Percentiles rank a stretch among this genome's conserved stretches.
Conservation (phyloP, 2,329 filamentous ascomycete species). For the Pseudomassariella vexata region DNA sequence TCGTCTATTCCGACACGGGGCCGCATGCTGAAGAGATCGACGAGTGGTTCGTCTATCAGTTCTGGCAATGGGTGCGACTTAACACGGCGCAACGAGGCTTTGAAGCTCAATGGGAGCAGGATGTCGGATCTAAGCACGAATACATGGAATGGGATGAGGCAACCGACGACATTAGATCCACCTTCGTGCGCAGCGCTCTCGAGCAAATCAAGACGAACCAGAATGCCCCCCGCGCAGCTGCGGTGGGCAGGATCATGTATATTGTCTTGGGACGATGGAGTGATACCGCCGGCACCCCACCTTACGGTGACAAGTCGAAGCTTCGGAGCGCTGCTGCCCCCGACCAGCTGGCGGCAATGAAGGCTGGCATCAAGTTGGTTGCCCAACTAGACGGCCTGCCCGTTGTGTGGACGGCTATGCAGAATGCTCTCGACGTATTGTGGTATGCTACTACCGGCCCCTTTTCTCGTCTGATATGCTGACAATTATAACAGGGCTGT, state of each 20-base stretch:
- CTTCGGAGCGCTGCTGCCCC: conserved; percentile 42
- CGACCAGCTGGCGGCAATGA: conserved; percentile 56
- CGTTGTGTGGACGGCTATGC: conserved; percentile 45
- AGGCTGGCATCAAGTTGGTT: conserved; percentile 45
- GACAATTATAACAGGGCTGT: conserved; percentile 15
- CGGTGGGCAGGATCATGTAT: conserved; percentile 53
- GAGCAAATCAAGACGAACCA: conserved; percentile 38
- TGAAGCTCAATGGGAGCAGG: conserved; percentile 65
- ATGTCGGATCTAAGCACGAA: conserved; percentile 33
- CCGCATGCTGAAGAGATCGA: conserved; percentile 83
- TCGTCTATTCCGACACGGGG: conserved; percentile 69
- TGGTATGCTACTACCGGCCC: conserved; percentile 36
- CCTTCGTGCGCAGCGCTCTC: conserved; percentile 54
- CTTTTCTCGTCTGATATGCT: conserved; percentile 22
- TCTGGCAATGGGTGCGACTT: conserved; percentile 77
- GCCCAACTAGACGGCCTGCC: conserved; percentile 44
- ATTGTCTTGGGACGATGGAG: conserved; percentile 66
- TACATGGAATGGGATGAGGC: conserved; percentile 61
- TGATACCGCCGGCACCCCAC: conserved; percentile 50
- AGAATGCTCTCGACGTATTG: conserved; percentile 43
- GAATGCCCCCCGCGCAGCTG: conserved; percentile 41
- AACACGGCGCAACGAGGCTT: conserved; percentile 72
- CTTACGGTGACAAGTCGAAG: conserved; percentile 35
- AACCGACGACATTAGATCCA: conserved; percentile 45
- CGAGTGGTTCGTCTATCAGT: conserved; percentile 94